Base-by-base conservation (phyloP, 1,284 basidiomycete species). In the Takashimella koratensis region DNA sequence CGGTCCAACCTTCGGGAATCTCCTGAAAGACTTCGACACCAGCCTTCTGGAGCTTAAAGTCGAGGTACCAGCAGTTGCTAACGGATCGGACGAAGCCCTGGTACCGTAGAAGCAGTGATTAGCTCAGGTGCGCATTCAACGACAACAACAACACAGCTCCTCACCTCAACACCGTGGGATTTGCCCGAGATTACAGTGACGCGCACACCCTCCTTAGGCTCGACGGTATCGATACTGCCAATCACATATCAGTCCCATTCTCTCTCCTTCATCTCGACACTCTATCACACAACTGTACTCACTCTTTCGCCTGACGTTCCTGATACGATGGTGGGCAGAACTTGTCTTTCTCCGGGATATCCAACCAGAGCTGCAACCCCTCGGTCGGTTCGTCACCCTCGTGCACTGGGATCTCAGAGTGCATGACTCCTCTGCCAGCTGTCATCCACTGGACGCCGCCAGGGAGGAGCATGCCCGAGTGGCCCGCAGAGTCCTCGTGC, bases 361-460 rank as follows among this genome's bases (percentile, higher is more conserved):
- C 94, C 44, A 97, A 79, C 95, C 94, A 97, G 23, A 98, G 83
- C 68, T 98, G 94, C 40, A 98, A 79, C 5, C 91, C 94, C 25
- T 67, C 81, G 13, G 58, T 53, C 5, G 52, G 46, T 68, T 65
- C 92, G 81, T 71, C 88, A 77, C 87, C 85, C 5, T 78, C 83
- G 59, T 88, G 86, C 4, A 90, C 79, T 2, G 95, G 94, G 89
- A 97, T 96, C 76, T 82, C 90, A 3, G 87, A 86, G 65, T 92
- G 89, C 53, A 92, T 86, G 66, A 74, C 67, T 8, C 78, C 80
- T 52, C 68, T 65, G 5, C 88, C 89, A 11, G 91, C 92, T 66
- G 85, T 87, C 92, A 96, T 96, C 90, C 91, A 96, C 68, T 96
- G 93, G 2, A 95, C 85, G 52, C 90, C 92, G 6, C 94, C 93